Evolutionary conservation across 176 grass and related monocot species (phyloP).

Genomic region (Cenchrus fungigraminus): DNA sequence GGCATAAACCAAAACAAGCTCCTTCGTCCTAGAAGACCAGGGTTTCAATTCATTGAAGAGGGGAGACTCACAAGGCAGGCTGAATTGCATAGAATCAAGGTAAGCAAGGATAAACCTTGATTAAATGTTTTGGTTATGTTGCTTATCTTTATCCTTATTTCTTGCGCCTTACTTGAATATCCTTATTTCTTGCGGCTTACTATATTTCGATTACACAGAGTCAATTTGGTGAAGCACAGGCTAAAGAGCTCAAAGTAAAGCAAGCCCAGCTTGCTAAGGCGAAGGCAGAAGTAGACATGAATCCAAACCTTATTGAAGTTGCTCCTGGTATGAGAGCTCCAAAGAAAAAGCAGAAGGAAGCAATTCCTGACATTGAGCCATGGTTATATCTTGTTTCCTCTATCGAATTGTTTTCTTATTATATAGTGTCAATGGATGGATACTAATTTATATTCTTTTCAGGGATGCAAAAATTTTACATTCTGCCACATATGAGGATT

Average conservation of each 20-base stretch:
- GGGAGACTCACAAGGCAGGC: constrained; percentile 86
- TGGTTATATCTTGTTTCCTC: constrained; percentile 69
- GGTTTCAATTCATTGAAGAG: constrained; percentile 95
- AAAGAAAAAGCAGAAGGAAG: constrained; percentile 91
- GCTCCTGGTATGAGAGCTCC: constrained; percentile 53
- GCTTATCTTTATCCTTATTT: constrained; percentile 19
- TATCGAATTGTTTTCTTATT: constrained; percentile 10
- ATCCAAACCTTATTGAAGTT: constrained; percentile 95
- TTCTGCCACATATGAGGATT: constrained; percentile 58
- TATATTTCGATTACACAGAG: constrained; percentile 44
- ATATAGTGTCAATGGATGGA: background rate
- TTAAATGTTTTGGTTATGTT: constrained; percentile 15
- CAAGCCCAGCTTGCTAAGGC: constrained; percentile 95
- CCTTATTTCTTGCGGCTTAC: too few relatives aligned
- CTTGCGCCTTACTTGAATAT: constrained; percentile 26
- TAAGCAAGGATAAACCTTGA: constrained; percentile 30
- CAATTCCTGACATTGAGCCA: constrained; percentile 94
- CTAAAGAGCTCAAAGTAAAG: constrained; percentile 88
- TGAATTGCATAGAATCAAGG: constrained; percentile 92
- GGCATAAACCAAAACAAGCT: constrained; percentile 88
- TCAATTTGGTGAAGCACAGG: constrained; percentile 99
- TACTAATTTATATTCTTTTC: constrained; percentile 33
- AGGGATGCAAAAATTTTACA: constrained; percentile 85
- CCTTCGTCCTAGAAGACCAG: constrained; percentile 79
- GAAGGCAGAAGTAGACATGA: constrained; percentile 82